Percentiles rank a stretch among this genome's conserved stretches.
Conservation (phyloP, 257 asterid species). For the Perilla frutescens region DNA sequence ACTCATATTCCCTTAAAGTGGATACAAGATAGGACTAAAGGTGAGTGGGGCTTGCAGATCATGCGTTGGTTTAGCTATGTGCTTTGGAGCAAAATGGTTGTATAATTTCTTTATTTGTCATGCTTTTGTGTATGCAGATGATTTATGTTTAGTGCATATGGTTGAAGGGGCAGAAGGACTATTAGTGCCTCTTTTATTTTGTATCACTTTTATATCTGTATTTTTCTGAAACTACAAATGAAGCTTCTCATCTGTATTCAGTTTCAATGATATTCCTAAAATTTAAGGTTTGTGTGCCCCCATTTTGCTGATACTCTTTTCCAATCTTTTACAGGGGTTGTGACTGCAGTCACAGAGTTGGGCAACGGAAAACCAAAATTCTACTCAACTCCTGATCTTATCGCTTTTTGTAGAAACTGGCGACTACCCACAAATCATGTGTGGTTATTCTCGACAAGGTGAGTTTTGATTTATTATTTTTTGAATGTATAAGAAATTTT, state of each 20-base stretch:
- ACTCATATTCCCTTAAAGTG: slow-evolving; percentile 17
- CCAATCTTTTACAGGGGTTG: slow-evolving; percentile 67
- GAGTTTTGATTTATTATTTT: slow-evolving; percentile 28
- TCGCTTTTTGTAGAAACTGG: slow-evolving; percentile 92
- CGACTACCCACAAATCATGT: slow-evolving; percentile 91
- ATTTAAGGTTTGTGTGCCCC: slow-evolving; percentile 13
- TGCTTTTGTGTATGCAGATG: slow-evolving; percentile 17
- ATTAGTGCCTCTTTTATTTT: neutral
- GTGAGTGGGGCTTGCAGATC: slow-evolving; percentile 15
- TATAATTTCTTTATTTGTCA: slow-evolving; percentile 15
- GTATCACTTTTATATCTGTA: slow-evolving; percentile 12
- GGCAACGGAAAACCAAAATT: slow-evolving; percentile 92
- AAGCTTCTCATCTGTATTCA: slow-evolving; percentile 26
- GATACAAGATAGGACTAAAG: slow-evolving; percentile 1
- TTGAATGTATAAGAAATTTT: slow-evolving; percentile 5
- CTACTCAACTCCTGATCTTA: slow-evolving; percentile 89
- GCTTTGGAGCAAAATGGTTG: slow-evolving; percentile 11
- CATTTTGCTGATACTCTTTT: slow-evolving; percentile 36
- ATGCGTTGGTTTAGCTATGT: neutral
- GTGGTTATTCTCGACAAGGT: slow-evolving; percentile 98
- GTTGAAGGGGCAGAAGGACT: slow-evolving; percentile 2
- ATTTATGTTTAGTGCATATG: slow-evolving; percentile 21
- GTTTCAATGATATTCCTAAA: slow-evolving; percentile 17
- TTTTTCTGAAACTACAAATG: slow-evolving; percentile 12
- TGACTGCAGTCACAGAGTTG: slow-evolving; percentile 94